Evolutionary conservation across 23 red algal genomes (phyloP).

Genomic region (Gracilariopsis chorda): DNA sequence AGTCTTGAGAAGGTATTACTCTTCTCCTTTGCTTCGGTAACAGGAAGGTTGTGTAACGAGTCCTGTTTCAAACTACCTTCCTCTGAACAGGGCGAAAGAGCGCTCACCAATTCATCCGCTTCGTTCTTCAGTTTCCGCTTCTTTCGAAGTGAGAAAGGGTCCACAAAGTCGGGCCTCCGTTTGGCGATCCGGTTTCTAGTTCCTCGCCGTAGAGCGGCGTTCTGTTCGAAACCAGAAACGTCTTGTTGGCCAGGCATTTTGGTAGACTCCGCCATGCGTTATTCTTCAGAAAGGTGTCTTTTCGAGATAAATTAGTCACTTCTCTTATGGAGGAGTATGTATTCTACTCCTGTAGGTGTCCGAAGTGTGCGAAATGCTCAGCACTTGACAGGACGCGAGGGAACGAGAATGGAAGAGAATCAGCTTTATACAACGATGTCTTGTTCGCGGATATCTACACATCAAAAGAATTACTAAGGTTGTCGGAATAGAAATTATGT

Average conservation of each 20-base stretch:
- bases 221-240: not conserved
- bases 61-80: slow-evolving; percentile 2
- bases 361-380: not conserved
- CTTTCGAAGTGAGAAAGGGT: slow-evolving; percentile 40
- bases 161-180: slow-evolving; percentile 26
- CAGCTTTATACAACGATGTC: slow-evolving; percentile 27
- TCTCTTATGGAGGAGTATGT: not conserved
- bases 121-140: slow-evolving; percentile 8
- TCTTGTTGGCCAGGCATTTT: not conserved
- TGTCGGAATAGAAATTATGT: slow-evolving; percentile 5
- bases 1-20: not conserved
- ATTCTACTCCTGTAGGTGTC: not conserved
- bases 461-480: slow-evolving; percentile 5
- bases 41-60: not conserved
- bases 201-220: not conserved
- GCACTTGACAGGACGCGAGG: not conserved
- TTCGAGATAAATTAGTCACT: not conserved
- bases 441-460: slow-evolving; percentile 18
- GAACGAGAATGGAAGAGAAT: not conserved
- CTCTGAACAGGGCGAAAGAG: slow-evolving; percentile 10
- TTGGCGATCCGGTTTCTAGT: slow-evolving; percentile 35
- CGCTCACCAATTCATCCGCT: slow-evolving; percentile 1
- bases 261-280: not conserved
- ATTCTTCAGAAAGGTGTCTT: not conserved
- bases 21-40: not conserved